Percentiles rank a stretch among this genome's conserved stretches.
Evolutionary conservation across 2,329 filamentous ascomycete species (phyloP).

Genomic region (Xylaria sp.): DNA sequence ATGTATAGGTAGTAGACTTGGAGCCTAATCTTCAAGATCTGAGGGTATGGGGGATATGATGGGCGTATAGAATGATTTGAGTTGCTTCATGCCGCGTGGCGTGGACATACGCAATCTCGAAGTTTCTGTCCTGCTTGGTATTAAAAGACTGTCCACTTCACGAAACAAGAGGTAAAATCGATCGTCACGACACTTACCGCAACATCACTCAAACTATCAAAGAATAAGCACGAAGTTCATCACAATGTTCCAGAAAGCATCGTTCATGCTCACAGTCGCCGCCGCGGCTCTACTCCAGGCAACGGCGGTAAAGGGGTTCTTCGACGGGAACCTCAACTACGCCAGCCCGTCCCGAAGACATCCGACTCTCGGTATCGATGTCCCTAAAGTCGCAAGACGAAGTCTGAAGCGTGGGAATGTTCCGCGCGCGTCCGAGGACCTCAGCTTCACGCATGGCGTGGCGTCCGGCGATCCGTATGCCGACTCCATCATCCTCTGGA

Average conservation of each 20-base stretch:
- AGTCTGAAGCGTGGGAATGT: constrained; percentile 40
- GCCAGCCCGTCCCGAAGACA: constrained; percentile 61
- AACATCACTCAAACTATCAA: background rate
- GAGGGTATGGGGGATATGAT: constrained; percentile 7
- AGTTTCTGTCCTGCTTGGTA: background rate
- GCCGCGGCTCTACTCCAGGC: constrained; percentile 8
- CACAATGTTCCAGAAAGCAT: constrained; percentile 6
- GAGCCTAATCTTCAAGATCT: background rate
- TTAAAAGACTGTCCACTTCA: background rate
- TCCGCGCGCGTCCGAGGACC: constrained; percentile 38
- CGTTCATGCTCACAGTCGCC: background rate
- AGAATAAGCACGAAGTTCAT: background rate
- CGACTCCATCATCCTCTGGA: constrained; percentile 54
- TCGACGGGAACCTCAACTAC: constrained; percentile 58
- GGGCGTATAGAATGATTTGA: background rate
- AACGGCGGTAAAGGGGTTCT: constrained; percentile 15
- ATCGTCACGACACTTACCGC: background rate
- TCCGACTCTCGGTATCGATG: constrained; percentile 57
- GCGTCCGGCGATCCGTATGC: constrained; percentile 47
- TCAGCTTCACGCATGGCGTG: constrained; percentile 62
- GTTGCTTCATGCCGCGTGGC: background rate
- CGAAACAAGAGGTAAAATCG: background rate
- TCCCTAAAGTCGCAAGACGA: constrained; percentile 55
- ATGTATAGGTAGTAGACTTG: background rate
- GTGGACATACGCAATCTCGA: background rate